Evolutionary conservation across 164 flowering plant genomes (phyloP).

Genomic region (Vitis amurensis): DNA sequence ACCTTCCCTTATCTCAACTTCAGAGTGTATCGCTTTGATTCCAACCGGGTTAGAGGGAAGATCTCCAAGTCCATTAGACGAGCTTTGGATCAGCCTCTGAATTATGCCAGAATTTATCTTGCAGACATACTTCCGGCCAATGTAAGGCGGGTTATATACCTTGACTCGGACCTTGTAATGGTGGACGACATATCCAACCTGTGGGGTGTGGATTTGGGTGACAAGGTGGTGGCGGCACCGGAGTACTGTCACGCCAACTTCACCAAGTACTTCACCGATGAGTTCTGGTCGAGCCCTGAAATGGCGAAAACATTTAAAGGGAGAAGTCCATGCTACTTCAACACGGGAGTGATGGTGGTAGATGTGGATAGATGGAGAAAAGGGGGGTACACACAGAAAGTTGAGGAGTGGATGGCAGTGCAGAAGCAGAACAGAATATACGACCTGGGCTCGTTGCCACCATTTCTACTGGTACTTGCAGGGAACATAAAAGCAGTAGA

Average conservation of each 20-base stretch:
- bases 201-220: slow-evolving; percentile 58
- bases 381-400: slow-evolving; percentile 51
- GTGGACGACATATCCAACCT: slow-evolving; percentile 61
- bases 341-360: slow-evolving; percentile 76
- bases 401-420: slow-evolving; percentile 67
- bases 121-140: slow-evolving; percentile 47
- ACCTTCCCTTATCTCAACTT: slow-evolving; percentile 69
- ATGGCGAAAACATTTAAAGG: slow-evolving; percentile 45
- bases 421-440: slow-evolving; percentile 62
- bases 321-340: slow-evolving; percentile 63
- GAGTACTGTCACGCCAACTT: slow-evolving; percentile 77
- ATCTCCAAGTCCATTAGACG: slow-evolving; percentile 69
- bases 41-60: slow-evolving; percentile 43
- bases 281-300: slow-evolving; percentile 51
- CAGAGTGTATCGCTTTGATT: slow-evolving; percentile 50
- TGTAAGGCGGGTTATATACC: slow-evolving; percentile 57
- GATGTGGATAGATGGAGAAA: slow-evolving; percentile 61
- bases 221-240: slow-evolving; percentile 63
- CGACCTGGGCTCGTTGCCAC: slow-evolving; percentile 59
- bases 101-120: slow-evolving; percentile 69
- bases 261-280: slow-evolving; percentile 52
- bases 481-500: slow-evolving; percentile 54
- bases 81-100: slow-evolving; percentile 72
- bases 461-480: slow-evolving; percentile 57
- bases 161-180: slow-evolving; percentile 70